Base-by-base conservation (phyloP, 768 basidiomycete species). In the Russula virescens region DNA sequence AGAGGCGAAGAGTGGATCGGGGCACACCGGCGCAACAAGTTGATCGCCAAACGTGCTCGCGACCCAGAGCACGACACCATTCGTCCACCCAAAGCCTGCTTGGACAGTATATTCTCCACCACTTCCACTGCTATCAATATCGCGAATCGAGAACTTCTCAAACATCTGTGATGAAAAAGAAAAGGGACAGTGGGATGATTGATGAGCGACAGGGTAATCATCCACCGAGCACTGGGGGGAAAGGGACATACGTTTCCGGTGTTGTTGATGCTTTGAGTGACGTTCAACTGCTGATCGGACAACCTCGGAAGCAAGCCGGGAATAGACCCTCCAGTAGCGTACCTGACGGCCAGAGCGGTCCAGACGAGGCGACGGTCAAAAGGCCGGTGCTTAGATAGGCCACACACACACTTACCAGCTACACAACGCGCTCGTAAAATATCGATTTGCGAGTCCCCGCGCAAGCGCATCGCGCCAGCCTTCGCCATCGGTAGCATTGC, bases 71-170 rank as follows among this genome's bases (percentile, higher is more conserved):
- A 84, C 70, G 10, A 86, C 89, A 21, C 91, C 91, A 68, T 94
- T 93, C 46, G 90, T 92, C 91, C 92, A 94, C 19, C 91, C 90
- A 69, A 93, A 93, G 23, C 91, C 90, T 16, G 84, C 87, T 80
- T 81, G 68, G 4, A 94, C 93, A 2, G 85, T 88, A 68, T 97
- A 96, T 77, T 94, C 92, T 26, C 92, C 92, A 8, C 91, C 92
- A 14, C 76, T 75, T 6, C 91, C 92, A 3, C 88, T 86, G 3
- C 85, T 87, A 73, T 91, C 87, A 35, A 94, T 80, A 61, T 96
- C 86, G 11, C 83, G 71, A 46, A 80, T 82, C 3, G 90, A 92
- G 75, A 94, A 94, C 73, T 94, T 91, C 73, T 93, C 91, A 65
- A 85, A 94, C 89, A 93, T 92, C 86, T 92, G 67, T 31, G 8